Percentiles rank a stretch among this genome's conserved stretches.
Conservation (phyloP, 2,329 filamentous ascomycete species). For the Sporothrix pallida region DNA sequence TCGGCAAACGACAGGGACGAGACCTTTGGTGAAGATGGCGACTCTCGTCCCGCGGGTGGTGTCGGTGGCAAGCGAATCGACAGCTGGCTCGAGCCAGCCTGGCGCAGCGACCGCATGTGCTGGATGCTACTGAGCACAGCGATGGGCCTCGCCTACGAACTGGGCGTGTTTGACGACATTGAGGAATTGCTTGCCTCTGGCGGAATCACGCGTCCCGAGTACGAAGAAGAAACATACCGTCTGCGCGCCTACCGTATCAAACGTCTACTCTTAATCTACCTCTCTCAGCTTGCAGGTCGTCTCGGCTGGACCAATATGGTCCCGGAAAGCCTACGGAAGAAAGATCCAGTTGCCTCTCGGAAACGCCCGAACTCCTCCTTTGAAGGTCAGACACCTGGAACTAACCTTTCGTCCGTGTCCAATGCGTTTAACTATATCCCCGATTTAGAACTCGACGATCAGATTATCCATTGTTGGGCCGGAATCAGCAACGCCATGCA, state of each 20-base stretch:
- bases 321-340: constrained; percentile 67
- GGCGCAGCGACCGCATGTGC: constrained; percentile 93
- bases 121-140: constrained; percentile 97
- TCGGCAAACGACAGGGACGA: constrained; percentile 61
- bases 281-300: constrained; percentile 90
- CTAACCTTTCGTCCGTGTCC: constrained; percentile 61
- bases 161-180: constrained; percentile 93
- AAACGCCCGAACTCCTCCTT: constrained; percentile 30
- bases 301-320: constrained; percentile 95
- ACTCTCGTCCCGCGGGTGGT: constrained; percentile 66
- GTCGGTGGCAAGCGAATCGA: constrained; percentile 85
- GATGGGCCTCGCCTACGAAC: constrained; percentile 86
- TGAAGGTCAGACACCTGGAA: constrained; percentile 63
- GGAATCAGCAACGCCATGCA: constrained; percentile 94
- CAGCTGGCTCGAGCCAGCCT: constrained; percentile 95
- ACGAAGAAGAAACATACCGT: constrained; percentile 77
- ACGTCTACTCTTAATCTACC: constrained; percentile 84
- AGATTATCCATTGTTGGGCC: constrained; percentile 87
- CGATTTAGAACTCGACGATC: constrained; percentile 69
- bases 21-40: constrained; percentile 50
- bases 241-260: constrained; percentile 82
- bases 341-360: constrained; percentile 59
- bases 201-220: constrained; percentile 66
- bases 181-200: constrained; percentile 69
- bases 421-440: constrained; percentile 70